A percentile compares a stretch with the other conserved stretches of the same genome.
These are phyloP conservation scores for Begonia fuchsioides DNA, from an alignment of 306 rosid species.

Conservation along the genomic window DNA sequence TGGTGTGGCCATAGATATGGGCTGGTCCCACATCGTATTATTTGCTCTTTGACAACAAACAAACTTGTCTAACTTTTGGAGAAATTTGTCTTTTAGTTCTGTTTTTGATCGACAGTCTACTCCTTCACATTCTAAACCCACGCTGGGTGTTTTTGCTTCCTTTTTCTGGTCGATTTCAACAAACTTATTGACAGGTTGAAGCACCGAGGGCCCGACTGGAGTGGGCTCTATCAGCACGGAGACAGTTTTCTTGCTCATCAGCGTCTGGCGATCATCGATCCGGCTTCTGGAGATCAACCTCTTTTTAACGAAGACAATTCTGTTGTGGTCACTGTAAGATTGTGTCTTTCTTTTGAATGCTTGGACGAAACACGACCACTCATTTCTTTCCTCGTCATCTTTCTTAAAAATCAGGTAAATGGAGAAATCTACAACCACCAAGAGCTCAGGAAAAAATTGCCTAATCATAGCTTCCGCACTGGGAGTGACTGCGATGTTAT, in stretches of 20 bases:
- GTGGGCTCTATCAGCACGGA: conserved; percentile 76
- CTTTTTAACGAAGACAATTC: conserved; percentile 81
- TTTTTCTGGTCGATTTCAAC: neutral
- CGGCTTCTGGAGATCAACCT: conserved; percentile 99
- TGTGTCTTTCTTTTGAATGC: neutral
- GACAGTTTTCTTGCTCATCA: conserved; percentile 87
- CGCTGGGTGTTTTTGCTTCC: too few species aligned
- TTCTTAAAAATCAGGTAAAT: conserved; percentile 40
- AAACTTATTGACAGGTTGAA: conserved; percentile 36
- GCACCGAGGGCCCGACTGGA: conserved; percentile 98
- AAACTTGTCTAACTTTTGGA: too few species aligned
- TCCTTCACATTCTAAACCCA: too few species aligned
- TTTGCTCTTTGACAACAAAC: too few species aligned
- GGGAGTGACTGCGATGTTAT: conserved; percentile 97
- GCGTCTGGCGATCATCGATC: conserved; percentile 84
- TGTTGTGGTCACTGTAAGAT: conserved; percentile 56
- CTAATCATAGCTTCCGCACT: conserved; percentile 65
- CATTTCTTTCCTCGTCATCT: neutral
- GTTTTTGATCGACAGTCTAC: too few species aligned
- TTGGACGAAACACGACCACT: too few species aligned
- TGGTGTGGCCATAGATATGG: too few species aligned
- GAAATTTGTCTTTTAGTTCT: too few species aligned
- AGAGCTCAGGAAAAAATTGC: conserved; percentile 50
- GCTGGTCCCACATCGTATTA: too few species aligned
- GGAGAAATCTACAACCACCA: conserved; percentile 97